Evolutionary conservation across 352 stramenopile species (phyloP).

Genomic region (Phytopythium vexans): DNA sequence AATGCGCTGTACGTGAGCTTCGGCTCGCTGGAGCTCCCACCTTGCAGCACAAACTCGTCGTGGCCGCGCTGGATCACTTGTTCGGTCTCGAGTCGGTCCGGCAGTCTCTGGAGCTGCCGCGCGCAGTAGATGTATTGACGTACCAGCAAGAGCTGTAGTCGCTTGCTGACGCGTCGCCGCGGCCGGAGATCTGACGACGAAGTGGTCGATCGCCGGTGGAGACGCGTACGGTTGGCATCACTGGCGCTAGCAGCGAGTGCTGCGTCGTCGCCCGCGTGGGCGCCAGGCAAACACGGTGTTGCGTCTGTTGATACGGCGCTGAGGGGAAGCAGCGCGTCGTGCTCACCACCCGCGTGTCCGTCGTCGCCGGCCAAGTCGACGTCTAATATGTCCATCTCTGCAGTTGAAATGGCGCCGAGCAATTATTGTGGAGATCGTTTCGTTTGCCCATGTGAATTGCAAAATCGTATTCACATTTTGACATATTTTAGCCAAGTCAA

Average conservation of each 20-base stretch:
- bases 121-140: slow-evolving; percentile 59
- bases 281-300: slow-evolving; percentile 9
- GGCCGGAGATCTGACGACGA: too few relatives aligned
- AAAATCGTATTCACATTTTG: too few relatives aligned
- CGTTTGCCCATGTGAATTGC: too few relatives aligned
- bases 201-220: slow-evolving; percentile 5
- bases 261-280: slow-evolving; percentile 20
- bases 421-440: too few relatives aligned
- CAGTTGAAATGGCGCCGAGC: too few relatives aligned
- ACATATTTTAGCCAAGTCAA: too few relatives aligned
- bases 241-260: slow-evolving; percentile 10
- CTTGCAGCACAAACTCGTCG: slow-evolving; percentile 69
- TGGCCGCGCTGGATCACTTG: slow-evolving; percentile 63
- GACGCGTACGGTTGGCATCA: too few relatives aligned
- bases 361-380: slow-evolving; percentile 19
- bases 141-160: slow-evolving; percentile 50
- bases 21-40: slow-evolving; percentile 52
- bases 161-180: slow-evolving; percentile 56
- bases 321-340: slow-evolving; percentile 16
- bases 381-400: slow-evolving; percentile 19
- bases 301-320: too few relatives aligned
- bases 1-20: slow-evolving; percentile 56
- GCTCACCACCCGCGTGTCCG: slow-evolving; percentile 8
- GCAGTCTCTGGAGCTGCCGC: slow-evolving; percentile 43
- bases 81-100: slow-evolving; percentile 47